Base-by-base conservation (phyloP, 2,329 filamentous ascomycete species). In the Sporothrix curviconia region DNA sequence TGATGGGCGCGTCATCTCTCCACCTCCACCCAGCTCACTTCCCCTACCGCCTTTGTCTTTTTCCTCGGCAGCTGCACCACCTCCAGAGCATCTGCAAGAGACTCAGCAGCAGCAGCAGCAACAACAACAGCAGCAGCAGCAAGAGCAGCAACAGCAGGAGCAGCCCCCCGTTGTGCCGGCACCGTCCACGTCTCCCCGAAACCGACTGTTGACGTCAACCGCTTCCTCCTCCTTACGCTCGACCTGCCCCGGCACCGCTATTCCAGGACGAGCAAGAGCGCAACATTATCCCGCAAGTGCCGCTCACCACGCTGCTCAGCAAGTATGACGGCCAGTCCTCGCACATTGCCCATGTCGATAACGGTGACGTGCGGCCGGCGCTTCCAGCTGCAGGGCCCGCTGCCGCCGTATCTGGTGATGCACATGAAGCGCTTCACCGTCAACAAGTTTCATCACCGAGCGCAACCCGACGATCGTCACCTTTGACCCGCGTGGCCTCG, bases 401-500 rank as follows among this genome's bases (percentile, higher is more conserved):
- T 99, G 0, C 94, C 94, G 0, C 92, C 92, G 0, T 97, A 87
- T 69, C 83, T 99, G 17, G 78, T 94, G 55, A 90, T 99, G 75
- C 92, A 99, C 75, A 86, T 97, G 76, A 97, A 97, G 76, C 90
- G 94, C 65, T 99, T 99, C 79, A 90, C 86, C 64, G 86, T 88
- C 64, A 99, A 99, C 77, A 96, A 96, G 71, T 99, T 99, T 68
- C n/a, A 89, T 99, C 19, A 83, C 87, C 2, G 92, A 97, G 74
- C 88, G 94, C 52, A 99, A 99, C 71, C 94, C 92, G 1, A 99
- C 94, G 9, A 99, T 99, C 67, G 94, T 99, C 62, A 97, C 92
- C 0, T 99, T 97, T 71, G 90, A 92, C 62, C 87, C 90, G 4
- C 81, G 86, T 60, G 61, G 86, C 42, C 83, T 99, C 8, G 91